Evolutionary conservation across 768 basidiomycete species (phyloP).

Genomic region (Leccinum sublutescens): DNA sequence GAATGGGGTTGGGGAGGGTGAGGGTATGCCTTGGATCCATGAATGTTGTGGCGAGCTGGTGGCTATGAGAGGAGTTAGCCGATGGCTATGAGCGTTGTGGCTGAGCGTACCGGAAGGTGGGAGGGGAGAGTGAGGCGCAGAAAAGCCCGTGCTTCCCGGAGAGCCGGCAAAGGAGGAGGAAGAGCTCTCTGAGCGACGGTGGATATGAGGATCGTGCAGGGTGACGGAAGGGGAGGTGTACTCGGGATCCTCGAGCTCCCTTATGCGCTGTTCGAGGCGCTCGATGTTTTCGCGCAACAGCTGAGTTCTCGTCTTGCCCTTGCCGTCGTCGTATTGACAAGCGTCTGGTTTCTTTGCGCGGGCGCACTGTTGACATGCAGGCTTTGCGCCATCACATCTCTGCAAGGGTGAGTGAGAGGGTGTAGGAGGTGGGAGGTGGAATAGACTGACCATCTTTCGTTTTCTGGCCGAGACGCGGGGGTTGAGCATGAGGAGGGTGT

Average conservation of each 20-base stretch:
- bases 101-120: conserved; percentile 47
- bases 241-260: conserved; percentile 75
- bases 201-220: conserved; percentile 64
- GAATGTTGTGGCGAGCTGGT: conserved; percentile 51
- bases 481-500: conserved; percentile 13
- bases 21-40: conserved; percentile 49
- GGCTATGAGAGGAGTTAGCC: conserved; percentile 29
- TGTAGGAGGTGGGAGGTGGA: background rate
- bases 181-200: conserved; percentile 44
- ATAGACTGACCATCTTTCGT: conserved; percentile 59
- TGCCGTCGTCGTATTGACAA: conserved; percentile 84
- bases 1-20: conserved; percentile 54
- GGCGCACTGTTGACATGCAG: conserved; percentile 74
- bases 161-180: conserved; percentile 52
- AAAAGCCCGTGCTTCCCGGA: conserved; percentile 49
- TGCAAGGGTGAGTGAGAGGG: conserved; percentile 29
- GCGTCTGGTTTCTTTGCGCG: conserved; percentile 73
- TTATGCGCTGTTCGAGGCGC: conserved; percentile 67
- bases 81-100: background rate
- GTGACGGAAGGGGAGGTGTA: conserved; percentile 66
- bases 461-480: conserved; percentile 43
- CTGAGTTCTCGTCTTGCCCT: conserved; percentile 80
- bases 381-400: conserved; percentile 78
- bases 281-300: conserved; percentile 74
- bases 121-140: conserved; percentile 58